Percentiles rank a stretch among this genome's conserved stretches.
phyloP scores from a whole-genome alignment of 208 protist genomes.

The Crithidia expoeki region DNA sequence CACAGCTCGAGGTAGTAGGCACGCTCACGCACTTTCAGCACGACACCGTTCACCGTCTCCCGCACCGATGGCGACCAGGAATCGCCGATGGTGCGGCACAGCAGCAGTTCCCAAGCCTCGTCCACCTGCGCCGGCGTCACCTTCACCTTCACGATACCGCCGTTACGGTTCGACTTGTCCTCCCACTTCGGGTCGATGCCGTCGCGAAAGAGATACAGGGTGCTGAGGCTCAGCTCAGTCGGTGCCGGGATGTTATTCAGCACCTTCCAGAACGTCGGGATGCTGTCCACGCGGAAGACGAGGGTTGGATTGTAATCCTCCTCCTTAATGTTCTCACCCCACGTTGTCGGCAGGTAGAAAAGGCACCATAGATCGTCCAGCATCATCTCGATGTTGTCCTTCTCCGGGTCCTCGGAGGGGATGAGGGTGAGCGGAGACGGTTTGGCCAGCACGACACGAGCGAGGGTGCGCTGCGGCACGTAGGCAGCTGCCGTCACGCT shows the following conservation, averaged over 20 bases:
- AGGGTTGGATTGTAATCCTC: slow-evolving; percentile 82
- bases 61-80: slow-evolving; percentile 75
- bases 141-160: slow-evolving; percentile 83
- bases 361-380: slow-evolving; percentile 83
- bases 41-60: slow-evolving; percentile 80
- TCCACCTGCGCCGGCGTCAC: slow-evolving; percentile 48
- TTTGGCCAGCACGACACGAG: slow-evolving; percentile 57
- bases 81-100: slow-evolving; percentile 83
- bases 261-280: slow-evolving; percentile 89
- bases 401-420: slow-evolving; percentile 49
- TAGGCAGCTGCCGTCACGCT: slow-evolving; percentile 62
- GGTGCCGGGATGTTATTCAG: slow-evolving; percentile 94
- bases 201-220: slow-evolving; percentile 95
- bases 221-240: slow-evolving; percentile 75
- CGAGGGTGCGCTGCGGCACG: slow-evolving; percentile 70
- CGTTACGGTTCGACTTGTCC: slow-evolving; percentile 87
- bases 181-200: slow-evolving; percentile 97
- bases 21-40: slow-evolving; percentile 75
- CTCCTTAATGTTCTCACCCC: slow-evolving; percentile 69
- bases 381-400: slow-evolving; percentile 57
- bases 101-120: slow-evolving; percentile 82
- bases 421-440: slow-evolving; percentile 63
- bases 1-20: slow-evolving; percentile 84
- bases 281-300: slow-evolving; percentile 80
- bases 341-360: slow-evolving; percentile 65